phyloP scores from a whole-genome alignment of 2,329 filamentous ascomycete genomes.

The Diplodia mutila region DNA sequence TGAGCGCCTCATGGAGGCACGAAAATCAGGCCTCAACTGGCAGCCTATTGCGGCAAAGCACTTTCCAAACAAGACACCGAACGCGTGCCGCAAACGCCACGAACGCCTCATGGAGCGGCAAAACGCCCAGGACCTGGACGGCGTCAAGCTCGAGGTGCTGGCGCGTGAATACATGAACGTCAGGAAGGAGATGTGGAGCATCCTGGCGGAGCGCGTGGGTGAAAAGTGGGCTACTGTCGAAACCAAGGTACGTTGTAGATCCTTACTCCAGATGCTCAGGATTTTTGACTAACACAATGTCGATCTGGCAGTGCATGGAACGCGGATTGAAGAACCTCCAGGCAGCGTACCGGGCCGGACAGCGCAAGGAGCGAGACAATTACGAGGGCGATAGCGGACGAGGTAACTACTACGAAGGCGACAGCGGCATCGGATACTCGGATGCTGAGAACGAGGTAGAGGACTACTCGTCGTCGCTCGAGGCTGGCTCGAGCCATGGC shows the following conservation, averaged over 20 bases:
- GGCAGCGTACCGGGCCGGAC: conserved; percentile 67
- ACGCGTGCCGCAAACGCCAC: conserved; percentile 87
- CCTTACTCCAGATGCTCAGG: conserved; percentile 29
- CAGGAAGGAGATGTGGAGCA: conserved; percentile 80
- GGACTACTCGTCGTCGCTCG: conserved; percentile 30
- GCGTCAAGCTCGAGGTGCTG: conserved; percentile 71
- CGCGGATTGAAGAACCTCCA: conserved; percentile 81
- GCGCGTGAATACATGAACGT: conserved; percentile 78
- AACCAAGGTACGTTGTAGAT: conserved; percentile 68
- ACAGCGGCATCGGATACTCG: conserved; percentile 68
- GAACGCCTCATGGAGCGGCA: conserved; percentile 78
- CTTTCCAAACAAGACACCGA: conserved; percentile 76
- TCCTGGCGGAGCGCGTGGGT: conserved; percentile 65
- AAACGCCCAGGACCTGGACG: conserved; percentile 78
- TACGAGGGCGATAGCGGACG: conserved; percentile 35
- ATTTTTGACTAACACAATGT: conserved; percentile 41
- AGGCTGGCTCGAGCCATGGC: conserved; percentile 14
- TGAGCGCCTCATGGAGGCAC: conserved; percentile 70
- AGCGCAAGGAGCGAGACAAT: conserved; percentile 65
- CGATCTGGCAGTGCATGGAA: conserved; percentile 75
- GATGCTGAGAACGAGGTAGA: conserved; percentile 51
- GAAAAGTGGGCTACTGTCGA: conserved; percentile 72
- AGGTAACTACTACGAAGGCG: conserved; percentile 56
- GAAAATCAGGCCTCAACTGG: conserved; percentile 81
- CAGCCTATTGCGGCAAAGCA: conserved; percentile 74